Base-by-base conservation (phyloP, 2,329 filamentous ascomycete genomes). In the Zasmidium cellare region DNA sequence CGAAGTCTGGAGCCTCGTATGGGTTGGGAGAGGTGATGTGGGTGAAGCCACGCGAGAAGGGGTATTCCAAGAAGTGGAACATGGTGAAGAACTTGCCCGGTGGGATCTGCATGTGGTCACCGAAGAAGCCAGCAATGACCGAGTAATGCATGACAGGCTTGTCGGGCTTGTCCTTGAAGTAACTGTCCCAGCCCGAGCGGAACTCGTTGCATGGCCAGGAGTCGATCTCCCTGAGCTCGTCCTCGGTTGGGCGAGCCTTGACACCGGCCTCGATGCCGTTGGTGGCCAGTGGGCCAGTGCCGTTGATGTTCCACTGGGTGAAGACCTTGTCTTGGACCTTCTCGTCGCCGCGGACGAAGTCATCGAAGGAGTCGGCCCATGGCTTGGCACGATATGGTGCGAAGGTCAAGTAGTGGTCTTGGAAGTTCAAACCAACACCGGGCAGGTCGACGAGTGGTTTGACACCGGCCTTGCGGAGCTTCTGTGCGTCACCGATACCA, bases 61-160 rank as follows among this genome's bases (percentile, higher is more conserved):
- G 88, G 67, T 90, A 90, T 76, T 90, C 86, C 41, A 91, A 74
- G 82, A 91, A 91, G 73, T 90, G 87, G 82, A 91, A 91, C 87
- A 91, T 91, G 69, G 85, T 88, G 77, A 91, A 91, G 81, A 90
- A 91, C 63, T 91, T 91, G 64, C 88, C 88, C 1, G 87, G 83
- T 0, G 88, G 88, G 82, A 89, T 87, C 51, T 76, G 71, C 74
- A 83, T 81, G 67, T 83, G 77, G 71, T 80, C 75, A 54, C 77
- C 77, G 58, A 78, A 80, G 75, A 75, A 79, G 62, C 87, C 87
- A 16, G 87, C 79, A 68, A 92, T 91, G 55, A 92, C 84, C 1
- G 83, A 88, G 76, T 92, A 92, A 71, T 92, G 90, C 89, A 92
- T 92, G 46, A 92, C 89, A 0, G 89, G 90, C 80, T 92, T 92